phyloP scores from a whole-genome alignment of 441 rosid species.

The Erodium texanum region DNA sequence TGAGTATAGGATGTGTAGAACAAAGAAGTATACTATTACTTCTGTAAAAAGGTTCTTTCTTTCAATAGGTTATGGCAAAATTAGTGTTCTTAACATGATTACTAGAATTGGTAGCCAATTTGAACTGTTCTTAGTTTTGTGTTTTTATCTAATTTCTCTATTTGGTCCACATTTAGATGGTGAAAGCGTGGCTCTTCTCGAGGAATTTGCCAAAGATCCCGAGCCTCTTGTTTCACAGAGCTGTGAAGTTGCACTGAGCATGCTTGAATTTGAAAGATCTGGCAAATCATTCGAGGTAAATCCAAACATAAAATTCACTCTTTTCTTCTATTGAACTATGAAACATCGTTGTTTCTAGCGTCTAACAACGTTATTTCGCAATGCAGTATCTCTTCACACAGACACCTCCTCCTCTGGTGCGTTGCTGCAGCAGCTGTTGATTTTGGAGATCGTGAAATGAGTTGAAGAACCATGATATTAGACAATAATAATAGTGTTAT shows the following conservation, averaged over 20 bases:
- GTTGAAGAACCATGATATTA: too few species aligned
- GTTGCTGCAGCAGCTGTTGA: background rate
- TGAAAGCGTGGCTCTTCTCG: constrained; percentile 59
- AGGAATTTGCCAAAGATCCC: constrained; percentile 65
- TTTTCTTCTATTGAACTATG: constrained; percentile 6
- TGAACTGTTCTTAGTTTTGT: too few species aligned
- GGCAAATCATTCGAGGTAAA: constrained; percentile 89
- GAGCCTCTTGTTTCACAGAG: constrained; percentile 89
- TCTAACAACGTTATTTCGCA: constrained; percentile 11
- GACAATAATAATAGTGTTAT: too few species aligned
- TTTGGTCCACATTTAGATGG: constrained; percentile 40
- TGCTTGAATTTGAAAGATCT: constrained; percentile 75
- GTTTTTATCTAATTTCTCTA: background rate
- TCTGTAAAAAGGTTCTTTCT: too few species aligned
- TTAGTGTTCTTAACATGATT: too few species aligned
- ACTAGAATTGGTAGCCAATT: too few species aligned
- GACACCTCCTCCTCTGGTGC: constrained; percentile 42
- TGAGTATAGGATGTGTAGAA: background rate
- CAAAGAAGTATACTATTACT: too few species aligned
- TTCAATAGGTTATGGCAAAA: too few species aligned
- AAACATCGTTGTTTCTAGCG: too few species aligned
- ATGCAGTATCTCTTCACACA: constrained; percentile 62
- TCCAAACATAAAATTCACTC: background rate
- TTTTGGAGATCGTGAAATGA: too few species aligned
- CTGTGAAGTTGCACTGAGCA: constrained; percentile 88